A percentile compares a stretch with the other conserved stretches of the same genome.
Conservation (phyloP, 2,329 filamentous ascomycete genomes). For the Didymella lethalis region DNA sequence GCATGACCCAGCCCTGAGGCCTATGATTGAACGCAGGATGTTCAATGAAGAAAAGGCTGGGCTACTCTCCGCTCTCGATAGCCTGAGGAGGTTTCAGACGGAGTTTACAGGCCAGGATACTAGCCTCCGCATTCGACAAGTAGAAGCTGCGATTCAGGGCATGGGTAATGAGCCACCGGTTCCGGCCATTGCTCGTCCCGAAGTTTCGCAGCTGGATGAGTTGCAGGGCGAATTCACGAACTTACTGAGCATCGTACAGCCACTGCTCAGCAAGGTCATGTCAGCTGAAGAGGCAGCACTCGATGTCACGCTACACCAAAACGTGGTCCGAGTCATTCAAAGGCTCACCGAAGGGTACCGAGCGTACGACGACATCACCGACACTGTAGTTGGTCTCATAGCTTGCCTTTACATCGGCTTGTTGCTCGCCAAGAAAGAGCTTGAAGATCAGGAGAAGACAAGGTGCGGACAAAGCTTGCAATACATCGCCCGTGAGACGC, state of each 20-base stretch:
- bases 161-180: constrained; percentile 73
- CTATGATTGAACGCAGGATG: constrained; percentile 69
- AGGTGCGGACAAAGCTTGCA: constrained; percentile 29
- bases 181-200: constrained; percentile 75
- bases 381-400: constrained; percentile 79
- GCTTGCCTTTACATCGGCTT: constrained; percentile 80
- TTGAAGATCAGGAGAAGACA: constrained; percentile 26
- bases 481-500: constrained; percentile 41
- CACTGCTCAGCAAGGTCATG: constrained; percentile 36
- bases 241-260: constrained; percentile 60
- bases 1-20: constrained; percentile 77
- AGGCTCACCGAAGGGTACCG: constrained; percentile 75
- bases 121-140: constrained; percentile 70
- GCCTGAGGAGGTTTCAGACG: constrained; percentile 71
- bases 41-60: constrained; percentile 64
- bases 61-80: constrained; percentile 65
- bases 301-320: constrained; percentile 56
- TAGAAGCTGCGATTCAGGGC: constrained; percentile 67
- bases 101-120: constrained; percentile 72
- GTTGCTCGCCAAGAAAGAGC: constrained; percentile 57
- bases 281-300: constrained; percentile 35
- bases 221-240: constrained; percentile 86
- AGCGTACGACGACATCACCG: constrained; percentile 84
- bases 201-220: constrained; percentile 69
- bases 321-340: constrained; percentile 72